Percentiles rank a stretch among this genome's conserved stretches.
Evolutionary conservation across 73 alveolate species (phyloP).

Genomic region (Uronychia setigera): DNA sequence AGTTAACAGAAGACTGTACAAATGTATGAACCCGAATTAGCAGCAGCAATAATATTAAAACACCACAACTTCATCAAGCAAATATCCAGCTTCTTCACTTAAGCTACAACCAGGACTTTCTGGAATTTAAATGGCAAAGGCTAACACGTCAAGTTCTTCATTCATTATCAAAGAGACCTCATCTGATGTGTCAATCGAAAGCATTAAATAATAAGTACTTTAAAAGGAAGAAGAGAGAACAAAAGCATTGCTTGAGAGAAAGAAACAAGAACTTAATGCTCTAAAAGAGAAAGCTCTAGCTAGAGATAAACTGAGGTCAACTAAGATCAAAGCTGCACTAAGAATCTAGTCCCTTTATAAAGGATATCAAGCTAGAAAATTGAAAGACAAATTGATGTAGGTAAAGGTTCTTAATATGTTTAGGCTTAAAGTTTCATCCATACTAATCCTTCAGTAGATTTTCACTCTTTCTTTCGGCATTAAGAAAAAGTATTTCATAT

Average conservation of each 20-base stretch:
- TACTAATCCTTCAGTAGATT: neutral
- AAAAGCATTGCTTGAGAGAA: neutral
- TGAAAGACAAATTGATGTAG: neutral
- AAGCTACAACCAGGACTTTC: neutral
- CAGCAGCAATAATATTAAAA: no score
- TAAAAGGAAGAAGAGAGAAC: neutral
- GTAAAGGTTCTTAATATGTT: neutral
- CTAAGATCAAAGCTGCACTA: neutral
- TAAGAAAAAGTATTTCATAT: neutral
- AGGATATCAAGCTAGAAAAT: neutral
- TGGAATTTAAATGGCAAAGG: no score
- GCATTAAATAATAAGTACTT: neutral
- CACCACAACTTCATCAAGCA: neutral
- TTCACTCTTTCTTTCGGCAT: neutral
- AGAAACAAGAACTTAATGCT: neutral
- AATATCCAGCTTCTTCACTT: no score
- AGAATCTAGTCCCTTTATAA: neutral
- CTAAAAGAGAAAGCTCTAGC: neutral
- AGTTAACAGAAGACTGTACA: neutral
- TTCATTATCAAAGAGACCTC: no score
- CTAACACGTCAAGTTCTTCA: no score
- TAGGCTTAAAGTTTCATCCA: neutral
- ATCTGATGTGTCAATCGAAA: neutral
- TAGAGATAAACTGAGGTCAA: neutral
- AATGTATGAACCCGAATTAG: neutral